Evolutionary conservation across 2,329 filamentous ascomycete genomes (phyloP).

Genomic region (Teratosphaeria viscida): DNA sequence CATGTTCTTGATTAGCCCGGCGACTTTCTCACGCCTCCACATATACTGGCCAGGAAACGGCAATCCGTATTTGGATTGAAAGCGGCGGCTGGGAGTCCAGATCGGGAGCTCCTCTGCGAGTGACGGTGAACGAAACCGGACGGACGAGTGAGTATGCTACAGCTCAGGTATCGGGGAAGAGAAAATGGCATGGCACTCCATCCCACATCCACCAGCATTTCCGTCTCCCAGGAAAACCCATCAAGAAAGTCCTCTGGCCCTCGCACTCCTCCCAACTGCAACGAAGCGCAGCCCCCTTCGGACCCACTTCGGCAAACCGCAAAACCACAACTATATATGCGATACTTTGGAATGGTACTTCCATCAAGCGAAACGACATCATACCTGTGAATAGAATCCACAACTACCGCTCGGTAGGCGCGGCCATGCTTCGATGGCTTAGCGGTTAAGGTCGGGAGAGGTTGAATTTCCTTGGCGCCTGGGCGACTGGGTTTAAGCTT

Average conservation of each 20-base stretch:
- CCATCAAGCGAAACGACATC: neutral
- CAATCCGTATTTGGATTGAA: too few relatives aligned
- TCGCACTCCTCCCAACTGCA: too few relatives aligned
- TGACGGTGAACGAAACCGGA: too few relatives aligned
- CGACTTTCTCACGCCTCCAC: neutral
- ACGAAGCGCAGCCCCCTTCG: neutral
- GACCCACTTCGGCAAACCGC: neutral
- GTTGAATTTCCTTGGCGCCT: neutral
- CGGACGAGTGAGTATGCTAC: too few relatives aligned
- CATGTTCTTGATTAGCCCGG: neutral
- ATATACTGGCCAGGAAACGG: too few relatives aligned
- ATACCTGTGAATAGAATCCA: neutral
- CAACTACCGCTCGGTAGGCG: neutral
- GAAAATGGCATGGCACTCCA: too few relatives aligned
- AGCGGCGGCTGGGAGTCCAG: too few relatives aligned
- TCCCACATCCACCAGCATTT: too few relatives aligned
- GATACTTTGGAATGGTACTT: neutral
- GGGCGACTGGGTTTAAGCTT: neutral
- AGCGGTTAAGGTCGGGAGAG: neutral
- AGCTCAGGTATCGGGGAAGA: too few relatives aligned
- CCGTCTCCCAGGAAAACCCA: too few relatives aligned
- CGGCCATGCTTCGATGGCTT: neutral
- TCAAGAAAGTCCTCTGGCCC: too few relatives aligned
- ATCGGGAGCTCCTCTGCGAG: too few relatives aligned
- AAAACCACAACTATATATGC: neutral